phyloP scores from a whole-genome alignment of 1,284 basidiomycete genomes.

The Microbotryum scabiosae region DNA sequence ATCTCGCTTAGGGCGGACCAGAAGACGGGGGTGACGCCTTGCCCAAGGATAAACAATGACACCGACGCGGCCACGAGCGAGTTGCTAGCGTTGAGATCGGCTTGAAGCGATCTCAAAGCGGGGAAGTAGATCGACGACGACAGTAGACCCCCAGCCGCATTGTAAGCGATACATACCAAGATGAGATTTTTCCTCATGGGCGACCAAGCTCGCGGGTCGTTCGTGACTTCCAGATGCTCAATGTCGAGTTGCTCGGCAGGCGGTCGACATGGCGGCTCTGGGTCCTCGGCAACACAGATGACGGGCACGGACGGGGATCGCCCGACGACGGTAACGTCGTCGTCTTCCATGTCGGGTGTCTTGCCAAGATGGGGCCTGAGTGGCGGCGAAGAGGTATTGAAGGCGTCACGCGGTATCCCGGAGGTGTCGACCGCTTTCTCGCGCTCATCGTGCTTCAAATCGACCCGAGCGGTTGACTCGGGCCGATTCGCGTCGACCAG shows the following conservation, averaged over 20 bases:
- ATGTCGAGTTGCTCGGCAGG: conserved; percentile 46
- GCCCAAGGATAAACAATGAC: conserved; percentile 69
- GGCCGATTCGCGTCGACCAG: too few relatives aligned
- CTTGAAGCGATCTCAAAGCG: conserved; percentile 31
- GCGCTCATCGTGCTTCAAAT: too few relatives aligned
- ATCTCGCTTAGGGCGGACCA: conserved; percentile 71
- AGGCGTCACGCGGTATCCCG: too few relatives aligned
- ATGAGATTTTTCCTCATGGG: conserved; percentile 53
- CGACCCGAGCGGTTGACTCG: too few relatives aligned
- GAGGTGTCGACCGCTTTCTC: too few relatives aligned
- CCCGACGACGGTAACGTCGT: too few relatives aligned
- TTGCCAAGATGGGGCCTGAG: too few relatives aligned
- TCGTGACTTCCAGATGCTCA: conserved; percentile 57
- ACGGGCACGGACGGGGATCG: too few relatives aligned
- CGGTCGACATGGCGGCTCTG: too few relatives aligned
- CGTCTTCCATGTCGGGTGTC: too few relatives aligned
- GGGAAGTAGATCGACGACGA: conserved; percentile 54
- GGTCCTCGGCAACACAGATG: too few relatives aligned
- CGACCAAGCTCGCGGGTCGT: conserved; percentile 73
- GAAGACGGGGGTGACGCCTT: conserved; percentile 58
- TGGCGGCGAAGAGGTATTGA: too few relatives aligned
- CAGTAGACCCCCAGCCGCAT: conserved; percentile 46
- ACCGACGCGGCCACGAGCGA: conserved; percentile 61
- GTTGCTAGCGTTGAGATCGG: conserved; percentile 28
- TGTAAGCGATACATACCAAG: conserved; percentile 37